Evolutionary conservation across 306 rosid species (phyloP).

Genomic region (Mimosa bimucronata): DNA sequence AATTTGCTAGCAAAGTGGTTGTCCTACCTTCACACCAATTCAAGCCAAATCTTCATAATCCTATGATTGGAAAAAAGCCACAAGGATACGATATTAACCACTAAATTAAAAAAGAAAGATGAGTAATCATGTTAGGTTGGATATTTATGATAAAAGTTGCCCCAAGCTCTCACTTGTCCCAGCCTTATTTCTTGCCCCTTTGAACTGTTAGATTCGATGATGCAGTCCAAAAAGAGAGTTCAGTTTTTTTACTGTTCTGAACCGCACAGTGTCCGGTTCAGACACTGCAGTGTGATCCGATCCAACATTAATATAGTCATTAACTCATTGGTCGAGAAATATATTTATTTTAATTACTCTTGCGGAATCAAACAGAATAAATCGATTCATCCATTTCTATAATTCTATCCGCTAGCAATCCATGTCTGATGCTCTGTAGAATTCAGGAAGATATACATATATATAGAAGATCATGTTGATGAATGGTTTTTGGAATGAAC

Average conservation of each 20-base stretch:
- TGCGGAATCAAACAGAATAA: not conserved
- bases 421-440: not conserved
- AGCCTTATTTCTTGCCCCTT: slow-evolving; percentile 26
- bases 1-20: not conserved
- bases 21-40: not conserved
- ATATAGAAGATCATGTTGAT: no score
- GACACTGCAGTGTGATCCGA: slow-evolving; percentile 41
- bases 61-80: no score
- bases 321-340: not conserved
- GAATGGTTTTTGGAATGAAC: not conserved
- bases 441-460: slow-evolving; percentile 30
- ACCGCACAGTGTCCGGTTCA: slow-evolving; percentile 61
- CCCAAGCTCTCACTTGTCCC: not conserved
- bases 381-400: not conserved
- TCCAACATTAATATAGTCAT: slow-evolving; percentile 44
- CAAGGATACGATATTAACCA: not conserved
- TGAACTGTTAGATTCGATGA: slow-evolving; percentile 48
- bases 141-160: slow-evolving; percentile 26
- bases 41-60: not conserved
- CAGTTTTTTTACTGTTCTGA: slow-evolving; percentile 51
- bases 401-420: not conserved
- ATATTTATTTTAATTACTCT: not conserved
- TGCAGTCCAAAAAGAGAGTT: slow-evolving; percentile 46
- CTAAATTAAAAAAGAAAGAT: not conserved
- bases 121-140: not conserved